These are phyloP conservation scores for Leccinum disarticulatum DNA, from an alignment of 768 basidiomycete genomes.

Conservation along the genomic window DNA sequence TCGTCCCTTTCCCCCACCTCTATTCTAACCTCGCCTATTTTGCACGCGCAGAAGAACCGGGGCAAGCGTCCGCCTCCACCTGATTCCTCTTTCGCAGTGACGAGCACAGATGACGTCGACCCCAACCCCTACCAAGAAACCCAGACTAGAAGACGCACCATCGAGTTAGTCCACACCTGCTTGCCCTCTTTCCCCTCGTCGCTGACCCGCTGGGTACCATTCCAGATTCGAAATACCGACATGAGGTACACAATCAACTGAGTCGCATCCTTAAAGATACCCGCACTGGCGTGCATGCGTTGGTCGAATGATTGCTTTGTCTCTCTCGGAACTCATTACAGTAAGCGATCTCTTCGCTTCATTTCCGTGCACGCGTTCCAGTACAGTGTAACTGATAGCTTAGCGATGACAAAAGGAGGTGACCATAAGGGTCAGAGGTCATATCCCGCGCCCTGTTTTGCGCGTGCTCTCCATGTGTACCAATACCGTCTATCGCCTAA, in stretches of 20 bases:
- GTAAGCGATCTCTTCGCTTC: slow-evolving; percentile 16
- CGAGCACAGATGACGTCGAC: slow-evolving; percentile 34
- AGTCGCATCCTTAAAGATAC: slow-evolving; percentile 46
- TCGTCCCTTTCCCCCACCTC: background rate
- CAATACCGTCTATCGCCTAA: background rate
- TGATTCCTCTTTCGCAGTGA: slow-evolving; percentile 36
- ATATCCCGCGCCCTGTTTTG: background rate
- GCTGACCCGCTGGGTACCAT: background rate
- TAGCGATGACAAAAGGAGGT: background rate
- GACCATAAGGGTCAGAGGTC: background rate
- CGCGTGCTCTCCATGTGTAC: slow-evolving; percentile 12
- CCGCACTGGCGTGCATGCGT: slow-evolving; percentile 37
- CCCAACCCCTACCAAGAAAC: slow-evolving; percentile 39
- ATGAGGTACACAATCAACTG: slow-evolving; percentile 37
- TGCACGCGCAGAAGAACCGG: slow-evolving; percentile 49
- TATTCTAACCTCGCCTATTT: background rate
- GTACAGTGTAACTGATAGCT: slow-evolving; percentile 12
- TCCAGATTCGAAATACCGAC: slow-evolving; percentile 34
- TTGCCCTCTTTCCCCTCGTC: background rate
- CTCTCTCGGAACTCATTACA: background rate
- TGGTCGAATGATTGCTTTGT: slow-evolving; percentile 39
- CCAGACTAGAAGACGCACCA: slow-evolving; percentile 31
- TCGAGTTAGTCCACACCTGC: background rate
- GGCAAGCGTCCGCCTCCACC: slow-evolving; percentile 52
- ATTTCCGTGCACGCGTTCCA: background rate